Conservation (phyloP, 2,329 filamentous ascomycete species). For the Arthrinium phaeospermum region DNA sequence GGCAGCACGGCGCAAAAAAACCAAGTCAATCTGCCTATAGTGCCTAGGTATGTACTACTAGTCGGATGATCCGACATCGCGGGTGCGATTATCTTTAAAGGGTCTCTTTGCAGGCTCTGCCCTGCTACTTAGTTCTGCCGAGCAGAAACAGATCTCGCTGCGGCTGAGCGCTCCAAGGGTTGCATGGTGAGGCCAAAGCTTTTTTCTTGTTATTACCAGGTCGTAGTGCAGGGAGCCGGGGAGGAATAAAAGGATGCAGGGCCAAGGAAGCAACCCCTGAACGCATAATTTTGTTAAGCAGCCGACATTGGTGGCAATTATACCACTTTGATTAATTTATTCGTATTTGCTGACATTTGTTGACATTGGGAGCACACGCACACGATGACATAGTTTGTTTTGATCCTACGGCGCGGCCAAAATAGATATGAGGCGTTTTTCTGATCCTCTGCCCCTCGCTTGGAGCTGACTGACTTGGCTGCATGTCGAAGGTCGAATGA, state of each 20-base stretch:
- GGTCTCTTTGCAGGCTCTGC: slow-evolving; percentile 4
- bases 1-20: background rate
- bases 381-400: background rate
- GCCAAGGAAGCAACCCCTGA: slow-evolving; percentile 2
- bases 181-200: slow-evolving; percentile 4
- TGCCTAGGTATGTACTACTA: background rate
- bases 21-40: background rate
- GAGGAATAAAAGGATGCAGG: background rate
- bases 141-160: slow-evolving; percentile 5
- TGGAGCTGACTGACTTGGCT: background rate
- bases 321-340: slow-evolving; percentile 1
- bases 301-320: background rate
- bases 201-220: background rate
- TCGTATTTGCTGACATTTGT: slow-evolving; percentile 10
- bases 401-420: background rate
- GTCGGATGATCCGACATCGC: background rate
- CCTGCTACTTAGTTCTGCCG: background rate
- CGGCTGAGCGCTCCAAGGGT: slow-evolving; percentile 3
- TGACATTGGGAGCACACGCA: background rate
- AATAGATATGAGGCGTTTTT: background rate
- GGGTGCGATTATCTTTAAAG: background rate
- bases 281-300: slow-evolving; percentile 5
- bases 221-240: background rate
- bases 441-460: background rate
- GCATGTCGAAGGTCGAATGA: background rate